Base-by-base conservation (phyloP, 768 basidiomycete species). In the Boletus sp. region DNA sequence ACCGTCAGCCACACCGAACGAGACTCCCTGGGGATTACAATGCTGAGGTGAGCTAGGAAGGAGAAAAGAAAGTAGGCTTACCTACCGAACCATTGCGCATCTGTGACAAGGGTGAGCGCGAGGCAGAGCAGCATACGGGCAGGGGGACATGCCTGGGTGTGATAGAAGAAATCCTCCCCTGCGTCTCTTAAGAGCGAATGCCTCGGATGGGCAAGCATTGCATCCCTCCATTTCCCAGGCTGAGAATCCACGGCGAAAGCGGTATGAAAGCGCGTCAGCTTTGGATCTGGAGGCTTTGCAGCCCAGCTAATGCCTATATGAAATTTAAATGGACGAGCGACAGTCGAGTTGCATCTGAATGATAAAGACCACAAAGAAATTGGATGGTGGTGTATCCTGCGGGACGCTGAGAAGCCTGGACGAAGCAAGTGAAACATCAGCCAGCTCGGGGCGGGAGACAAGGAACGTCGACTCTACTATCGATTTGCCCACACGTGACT, bases 1-100 rank as follows among this genome's bases (percentile, higher is more conserved):
- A 19, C 94, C 94, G 62, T 98, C 94, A 37, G 93, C 90, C 5
- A 97, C 82, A 35, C 91, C 93, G 50, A 97, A 77, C 2, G 88
- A 81, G 29, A 90, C 68, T 23, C 89, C 88, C 88, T 91, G 30
- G n/a, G 23, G 0, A 43, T 23, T 15, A 21, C 34, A 29, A 42
- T 19, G 59, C 40, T 65, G 69, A 47, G 72, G 58, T 54, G 58
- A 60, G 59, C 64, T 54, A 40, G 59, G 63, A 54, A 61, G 54
- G 48, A 21, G 19, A 38, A 19, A 39, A 37, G 5, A 13, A 29
- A 47, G 21, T 0, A 43, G 37, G 47, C 69, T 61, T 63, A 80
- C 85, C 74, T 77, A 92, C 90, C 77, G 90, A 91, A 52, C 77
- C 74, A 65, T 83, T 83, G 43, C 82, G 81, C 90, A 91, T 90